Evolutionary conservation across 176 grass and related monocot genomes (phyloP).

Genomic region (Bothriochloa decipiens): DNA sequence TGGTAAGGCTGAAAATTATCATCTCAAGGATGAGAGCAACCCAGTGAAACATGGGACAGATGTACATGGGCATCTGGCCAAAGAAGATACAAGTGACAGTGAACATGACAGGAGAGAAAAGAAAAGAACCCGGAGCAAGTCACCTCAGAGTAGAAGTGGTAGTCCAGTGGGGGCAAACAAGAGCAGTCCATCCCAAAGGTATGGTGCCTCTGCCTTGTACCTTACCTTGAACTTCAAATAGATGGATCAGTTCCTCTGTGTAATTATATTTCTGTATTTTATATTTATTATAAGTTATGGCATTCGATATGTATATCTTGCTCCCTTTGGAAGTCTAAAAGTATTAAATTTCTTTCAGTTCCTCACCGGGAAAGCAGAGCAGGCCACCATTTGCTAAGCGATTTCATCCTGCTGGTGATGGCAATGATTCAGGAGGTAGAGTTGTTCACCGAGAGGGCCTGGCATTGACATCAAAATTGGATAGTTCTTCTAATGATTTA

Average conservation of each 20-base stretch:
- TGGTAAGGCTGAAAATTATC: slow-evolving; percentile 46
- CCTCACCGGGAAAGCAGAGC: slow-evolving; percentile 56
- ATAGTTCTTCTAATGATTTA: slow-evolving; percentile 38
- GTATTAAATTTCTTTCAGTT: slow-evolving; percentile 58
- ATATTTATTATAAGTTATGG: neutral
- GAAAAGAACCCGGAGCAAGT: slow-evolving; percentile 54
- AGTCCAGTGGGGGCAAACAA: slow-evolving; percentile 36
- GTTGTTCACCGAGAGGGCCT: slow-evolving; percentile 23
- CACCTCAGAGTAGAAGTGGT: slow-evolving; percentile 42
- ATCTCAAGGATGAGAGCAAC: slow-evolving; percentile 39
- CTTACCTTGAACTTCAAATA: slow-evolving; percentile 10
- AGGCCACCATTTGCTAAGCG: slow-evolving; percentile 47
- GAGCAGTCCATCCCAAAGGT: slow-evolving; percentile 50
- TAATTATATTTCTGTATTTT: slow-evolving; percentile 16
- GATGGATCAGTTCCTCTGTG: slow-evolving; percentile 25
- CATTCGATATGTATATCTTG: neutral
- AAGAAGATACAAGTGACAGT: slow-evolving; percentile 54
- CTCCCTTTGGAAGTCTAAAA: slow-evolving; percentile 34
- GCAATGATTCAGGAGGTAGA: slow-evolving; percentile 27
- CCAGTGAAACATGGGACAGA: slow-evolving; percentile 46
- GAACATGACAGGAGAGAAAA: slow-evolving; percentile 40
- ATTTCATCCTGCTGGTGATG: slow-evolving; percentile 33
- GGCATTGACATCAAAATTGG: slow-evolving; percentile 17
- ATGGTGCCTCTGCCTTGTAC: slow-evolving; percentile 20
- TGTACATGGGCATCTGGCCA: slow-evolving; percentile 45